A percentile compares a stretch with the other conserved stretches of the same genome.
phyloP scores from a whole-genome alignment of 805 yeast genomes.

The Clavispora phyllophila region DNA sequence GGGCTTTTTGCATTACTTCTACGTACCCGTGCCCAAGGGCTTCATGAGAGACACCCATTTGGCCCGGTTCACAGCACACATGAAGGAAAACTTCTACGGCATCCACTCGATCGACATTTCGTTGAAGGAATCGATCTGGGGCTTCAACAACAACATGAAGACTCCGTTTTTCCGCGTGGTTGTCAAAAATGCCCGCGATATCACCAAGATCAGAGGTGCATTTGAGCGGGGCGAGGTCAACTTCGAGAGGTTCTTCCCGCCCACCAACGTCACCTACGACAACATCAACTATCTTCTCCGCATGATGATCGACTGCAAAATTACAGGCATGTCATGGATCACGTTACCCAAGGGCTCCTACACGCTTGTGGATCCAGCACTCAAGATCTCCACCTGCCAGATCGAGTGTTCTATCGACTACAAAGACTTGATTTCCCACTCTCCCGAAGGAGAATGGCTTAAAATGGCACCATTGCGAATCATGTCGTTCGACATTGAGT shows the following conservation, averaged over 20 bases:
- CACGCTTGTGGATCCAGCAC: constrained; percentile 33
- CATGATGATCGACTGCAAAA: constrained; percentile 86
- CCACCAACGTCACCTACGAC: constrained; percentile 71
- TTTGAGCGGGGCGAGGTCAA: constrained; percentile 80
- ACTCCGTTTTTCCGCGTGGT: constrained; percentile 75
- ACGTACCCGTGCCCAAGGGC: constrained; percentile 84
- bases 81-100: constrained; percentile 49
- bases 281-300: constrained; percentile 82
- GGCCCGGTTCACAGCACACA: constrained; percentile 38
- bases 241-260: constrained; percentile 59
- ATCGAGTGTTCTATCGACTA: constrained; percentile 73
- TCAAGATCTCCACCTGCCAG: constrained; percentile 72
- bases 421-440: constrained; percentile 66
- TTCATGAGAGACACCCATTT: constrained; percentile 55
- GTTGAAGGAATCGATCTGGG: constrained; percentile 88
- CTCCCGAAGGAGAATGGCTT: constrained; percentile 91
- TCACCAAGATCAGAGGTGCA: constrained; percentile 65
- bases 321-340: constrained; percentile 97
- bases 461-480: constrained; percentile 91
- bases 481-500: constrained; percentile 93
- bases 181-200: constrained; percentile 59
- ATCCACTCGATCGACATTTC: constrained; percentile 60
- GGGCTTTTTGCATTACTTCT: constrained; percentile 85
- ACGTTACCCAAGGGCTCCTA: constrained; percentile 78
- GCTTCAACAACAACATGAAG: constrained; percentile 73